phyloP scores from a whole-genome alignment of 257 asterid genomes.

The Linaria vulgaris region DNA sequence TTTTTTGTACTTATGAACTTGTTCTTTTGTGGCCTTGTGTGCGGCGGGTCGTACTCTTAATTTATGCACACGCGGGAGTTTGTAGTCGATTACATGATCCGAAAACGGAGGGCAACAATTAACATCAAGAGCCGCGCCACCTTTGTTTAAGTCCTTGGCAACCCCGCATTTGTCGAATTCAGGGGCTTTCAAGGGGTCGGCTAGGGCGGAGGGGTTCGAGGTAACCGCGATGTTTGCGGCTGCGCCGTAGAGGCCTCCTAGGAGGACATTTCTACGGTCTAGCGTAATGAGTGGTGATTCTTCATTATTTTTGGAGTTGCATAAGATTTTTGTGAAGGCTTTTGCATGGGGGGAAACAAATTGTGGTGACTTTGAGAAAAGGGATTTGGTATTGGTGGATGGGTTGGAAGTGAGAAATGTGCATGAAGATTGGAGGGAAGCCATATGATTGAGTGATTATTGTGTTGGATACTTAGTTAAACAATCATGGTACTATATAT shows the following conservation, averaged over 20 bases:
- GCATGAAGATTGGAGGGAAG: slow-evolving; percentile 32
- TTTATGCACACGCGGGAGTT: slow-evolving; percentile 25
- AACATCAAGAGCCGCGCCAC: slow-evolving; percentile 30
- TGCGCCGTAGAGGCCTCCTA: slow-evolving; percentile 33
- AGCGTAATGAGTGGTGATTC: background rate
- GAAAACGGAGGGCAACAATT: slow-evolving; percentile 49
- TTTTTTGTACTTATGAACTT: slow-evolving; percentile 31
- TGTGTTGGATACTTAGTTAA: background rate
- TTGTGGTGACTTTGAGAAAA: slow-evolving; percentile 31
- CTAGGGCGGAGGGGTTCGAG: slow-evolving; percentile 15
- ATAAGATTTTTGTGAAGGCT: slow-evolving; percentile 28
- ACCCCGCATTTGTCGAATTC: slow-evolving; percentile 6
- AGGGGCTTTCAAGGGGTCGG: slow-evolving; percentile 27
- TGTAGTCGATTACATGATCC: slow-evolving; percentile 25
- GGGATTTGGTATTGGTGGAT: slow-evolving; percentile 15
- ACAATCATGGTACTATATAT: background rate
- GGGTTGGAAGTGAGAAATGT: slow-evolving; percentile 17
- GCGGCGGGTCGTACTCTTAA: slow-evolving; percentile 39
- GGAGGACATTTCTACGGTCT: slow-evolving; percentile 41
- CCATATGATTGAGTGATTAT: slow-evolving; percentile 20
- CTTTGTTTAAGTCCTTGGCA: slow-evolving; percentile 19
- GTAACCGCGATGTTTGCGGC: slow-evolving; percentile 29
- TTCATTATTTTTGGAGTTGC: slow-evolving; percentile 22
- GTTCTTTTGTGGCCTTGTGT: slow-evolving; percentile 26
- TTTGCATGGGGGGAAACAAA: slow-evolving; percentile 10